Conservation (phyloP, 225 moss, liverwort and hornwort genomes). For the Polytrichum commune region DNA sequence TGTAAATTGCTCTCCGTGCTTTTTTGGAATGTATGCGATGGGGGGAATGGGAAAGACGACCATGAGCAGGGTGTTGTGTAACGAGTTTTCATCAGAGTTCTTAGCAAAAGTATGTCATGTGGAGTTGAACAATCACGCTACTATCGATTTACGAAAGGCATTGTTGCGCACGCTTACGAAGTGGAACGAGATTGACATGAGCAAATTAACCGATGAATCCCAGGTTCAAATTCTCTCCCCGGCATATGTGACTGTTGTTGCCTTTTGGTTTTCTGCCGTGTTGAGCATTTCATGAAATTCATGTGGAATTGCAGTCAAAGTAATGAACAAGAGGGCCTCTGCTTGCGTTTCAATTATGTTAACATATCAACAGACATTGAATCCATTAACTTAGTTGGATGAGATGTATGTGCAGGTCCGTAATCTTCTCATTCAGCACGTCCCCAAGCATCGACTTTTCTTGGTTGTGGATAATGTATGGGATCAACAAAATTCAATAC, state of each 20-base stretch:
- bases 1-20: background rate
- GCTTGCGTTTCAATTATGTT: background rate
- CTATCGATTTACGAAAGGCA: background rate
- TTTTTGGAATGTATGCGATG: background rate
- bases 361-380: background rate
- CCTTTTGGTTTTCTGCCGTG: too few species aligned
- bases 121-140: background rate
- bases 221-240: background rate
- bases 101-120: background rate
- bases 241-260: background rate
- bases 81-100: background rate
- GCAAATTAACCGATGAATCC: background rate
- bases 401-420: background rate
- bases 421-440: background rate
- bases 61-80: background rate
- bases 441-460: background rate
- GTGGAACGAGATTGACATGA: background rate
- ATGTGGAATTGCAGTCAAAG: background rate
- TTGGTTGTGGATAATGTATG: background rate
- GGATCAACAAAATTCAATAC: background rate
- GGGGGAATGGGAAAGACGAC: background rate
- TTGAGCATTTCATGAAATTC: background rate
- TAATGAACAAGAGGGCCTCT: background rate
- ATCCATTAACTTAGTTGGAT: background rate
- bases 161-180: background rate